A percentile compares a stretch with the other conserved stretches of the same genome.
phyloP scores from a whole-genome alignment of 257 asterid genomes.

The Agastache rugosa region DNA sequence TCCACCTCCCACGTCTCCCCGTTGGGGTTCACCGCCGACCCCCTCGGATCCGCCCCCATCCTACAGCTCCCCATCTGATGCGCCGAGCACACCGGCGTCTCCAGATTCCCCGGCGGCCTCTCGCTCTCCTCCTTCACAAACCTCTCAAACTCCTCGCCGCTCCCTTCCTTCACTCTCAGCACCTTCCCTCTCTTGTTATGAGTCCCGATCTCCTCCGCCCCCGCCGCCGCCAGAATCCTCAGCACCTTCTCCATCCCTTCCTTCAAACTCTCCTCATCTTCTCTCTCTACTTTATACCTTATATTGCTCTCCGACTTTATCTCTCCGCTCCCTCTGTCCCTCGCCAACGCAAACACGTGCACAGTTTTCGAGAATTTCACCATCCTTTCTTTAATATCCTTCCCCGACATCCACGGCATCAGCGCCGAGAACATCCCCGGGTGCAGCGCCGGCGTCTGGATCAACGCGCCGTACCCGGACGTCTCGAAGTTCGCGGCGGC shows the following conservation, averaged over 20 bases:
- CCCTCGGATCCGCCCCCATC: constrained; percentile 68
- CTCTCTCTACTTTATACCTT: constrained; percentile 50
- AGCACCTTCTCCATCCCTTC: constrained; percentile 64
- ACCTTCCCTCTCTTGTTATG: constrained; percentile 58
- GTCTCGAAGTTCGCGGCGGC: constrained; percentile 45
- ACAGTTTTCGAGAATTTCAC: constrained; percentile 70
- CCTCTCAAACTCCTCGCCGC: constrained; percentile 52
- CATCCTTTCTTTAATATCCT: constrained; percentile 62
- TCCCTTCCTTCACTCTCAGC: constrained; percentile 58
- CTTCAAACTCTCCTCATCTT: constrained; percentile 53
- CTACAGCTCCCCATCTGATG: constrained; percentile 95
- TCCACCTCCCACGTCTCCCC: constrained; percentile 88
- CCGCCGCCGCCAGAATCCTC: constrained; percentile 72
- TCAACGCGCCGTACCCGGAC: constrained; percentile 67
- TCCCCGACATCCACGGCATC: constrained; percentile 80
- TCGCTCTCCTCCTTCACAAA: constrained; percentile 69
- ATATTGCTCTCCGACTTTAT: constrained; percentile 45
- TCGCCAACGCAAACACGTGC: constrained; percentile 60
- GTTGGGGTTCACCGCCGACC: constrained; percentile 56
- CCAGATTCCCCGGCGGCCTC: constrained; percentile 48
- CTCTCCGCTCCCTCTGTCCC: constrained; percentile 70
- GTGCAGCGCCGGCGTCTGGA: constrained; percentile 82
- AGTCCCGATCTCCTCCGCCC: constrained; percentile 91
- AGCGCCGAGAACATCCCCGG: constrained; percentile 79
- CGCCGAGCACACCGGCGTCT: constrained; percentile 68